Base-by-base conservation (phyloP, 148 eudicot species). In the Cornus kousa region DNA sequence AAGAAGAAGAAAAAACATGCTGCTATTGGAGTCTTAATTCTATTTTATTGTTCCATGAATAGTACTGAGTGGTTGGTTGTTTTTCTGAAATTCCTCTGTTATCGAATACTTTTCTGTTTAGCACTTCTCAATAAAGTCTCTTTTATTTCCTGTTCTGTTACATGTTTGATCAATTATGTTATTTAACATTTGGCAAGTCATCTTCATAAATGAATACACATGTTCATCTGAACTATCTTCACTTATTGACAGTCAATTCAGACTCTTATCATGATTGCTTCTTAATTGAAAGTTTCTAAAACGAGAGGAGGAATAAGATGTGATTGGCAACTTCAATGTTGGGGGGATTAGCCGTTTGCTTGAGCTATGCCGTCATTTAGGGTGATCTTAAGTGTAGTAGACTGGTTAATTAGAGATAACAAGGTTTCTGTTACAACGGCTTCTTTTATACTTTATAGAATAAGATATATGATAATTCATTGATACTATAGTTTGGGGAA, bases 31-130 rank as follows among this genome's bases (percentile, higher is more conserved):
- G 6, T 43, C 10, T 6, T 43, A 24, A 53, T 17, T 35, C 60
- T 28, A 4, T 77, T 32, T 55, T 32, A 23, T 6, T 28, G 12
- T 7, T 72, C 48, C 67, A 48, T 53, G 60, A 81, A 76, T 16
- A 11, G 5, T 53, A 16, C 0, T 53, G 19, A 53, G 59, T 71
- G 79, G 64, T 73, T 46, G 64, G 20, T 31, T 10, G 17, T 28
- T 67, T 76, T 76, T 35, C 60, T 65, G n/a, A 40, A n/a, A 75
- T 75, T 40, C 14, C 19, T 39, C 23, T 14, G 78, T 8, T 75
- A 23, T 28, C 28, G 57, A 5, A 65, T 66, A 40, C 70, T 75
- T 23, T 35, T 35, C 37, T 28, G 24, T 43, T 13, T 16, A 64
- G 70, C 70, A 7, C 53, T 7, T 46, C 53, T 53, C 14, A 53